phyloP scores from a whole-genome alignment of 495 filamentous ascomycete genomes.

The Penicillium malachiteum region DNA sequence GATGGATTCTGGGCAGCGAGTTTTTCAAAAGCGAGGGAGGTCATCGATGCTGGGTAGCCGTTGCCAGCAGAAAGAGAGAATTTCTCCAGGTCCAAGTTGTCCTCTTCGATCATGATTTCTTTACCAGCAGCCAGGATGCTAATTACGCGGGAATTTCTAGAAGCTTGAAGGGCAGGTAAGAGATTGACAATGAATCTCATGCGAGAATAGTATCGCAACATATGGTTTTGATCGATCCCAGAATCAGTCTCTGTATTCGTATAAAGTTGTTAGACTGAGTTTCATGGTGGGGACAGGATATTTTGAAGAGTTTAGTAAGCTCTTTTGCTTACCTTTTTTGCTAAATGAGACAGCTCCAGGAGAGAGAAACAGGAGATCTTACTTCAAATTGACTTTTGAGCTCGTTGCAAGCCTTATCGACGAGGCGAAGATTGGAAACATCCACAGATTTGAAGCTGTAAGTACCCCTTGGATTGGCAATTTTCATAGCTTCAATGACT shows the following conservation, averaged over 20 bases:
- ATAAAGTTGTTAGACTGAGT: neutral
- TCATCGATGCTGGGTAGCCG: constrained; percentile 22
- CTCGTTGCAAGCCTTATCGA: neutral
- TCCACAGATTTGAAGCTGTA: neutral
- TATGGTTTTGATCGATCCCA: constrained; percentile 28
- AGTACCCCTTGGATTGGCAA: neutral
- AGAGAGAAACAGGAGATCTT: neutral
- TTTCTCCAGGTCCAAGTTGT: constrained; percentile 41
- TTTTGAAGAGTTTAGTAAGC: too few species aligned
- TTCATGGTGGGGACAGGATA: too few species aligned
- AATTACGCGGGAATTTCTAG: constrained; percentile 48
- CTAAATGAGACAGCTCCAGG: neutral
- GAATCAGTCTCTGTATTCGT: constrained; percentile 23
- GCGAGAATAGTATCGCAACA: constrained; percentile 39
- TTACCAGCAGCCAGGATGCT: constrained; percentile 46
- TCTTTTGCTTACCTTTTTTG: neutral
- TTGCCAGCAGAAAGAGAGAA: constrained; percentile 12
- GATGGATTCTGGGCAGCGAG: constrained; percentile 23
- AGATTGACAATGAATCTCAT: constrained; percentile 38
- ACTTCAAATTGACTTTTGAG: neutral
- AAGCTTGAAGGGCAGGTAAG: constrained; percentile 32
- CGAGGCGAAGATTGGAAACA: neutral
- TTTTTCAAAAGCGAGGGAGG: constrained; percentile 15
- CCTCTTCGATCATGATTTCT: constrained; percentile 48
- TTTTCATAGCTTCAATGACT: neutral